These are phyloP conservation scores for Pachyrhizus erosus DNA, from an alignment of 306 rosid species.

Conservation along the genomic window DNA sequence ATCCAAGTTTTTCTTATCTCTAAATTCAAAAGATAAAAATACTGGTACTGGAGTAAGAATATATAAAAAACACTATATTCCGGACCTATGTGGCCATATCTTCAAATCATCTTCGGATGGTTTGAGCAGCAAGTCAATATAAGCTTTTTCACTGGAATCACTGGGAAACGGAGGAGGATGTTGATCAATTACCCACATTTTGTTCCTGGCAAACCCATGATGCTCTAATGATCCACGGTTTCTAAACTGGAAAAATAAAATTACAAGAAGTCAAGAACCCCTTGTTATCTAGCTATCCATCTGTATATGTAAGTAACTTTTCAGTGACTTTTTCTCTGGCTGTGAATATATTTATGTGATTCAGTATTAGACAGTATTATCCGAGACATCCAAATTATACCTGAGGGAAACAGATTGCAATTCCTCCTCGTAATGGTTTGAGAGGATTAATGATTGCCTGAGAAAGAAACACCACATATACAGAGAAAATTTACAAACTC, in stretches of 20 bases:
- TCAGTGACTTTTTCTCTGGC: background rate
- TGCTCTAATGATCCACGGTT: constrained; percentile 81
- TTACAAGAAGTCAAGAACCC: background rate
- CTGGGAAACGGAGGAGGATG: constrained; percentile 70
- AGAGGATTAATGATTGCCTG: constrained; percentile 88
- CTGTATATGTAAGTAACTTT: background rate
- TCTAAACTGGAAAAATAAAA: constrained; percentile 63
- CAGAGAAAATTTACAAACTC: background rate
- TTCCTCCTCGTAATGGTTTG: constrained; percentile 90
- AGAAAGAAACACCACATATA: background rate
- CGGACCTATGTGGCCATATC: constrained; percentile 86
- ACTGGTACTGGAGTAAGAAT: background rate
- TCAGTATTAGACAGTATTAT: background rate
- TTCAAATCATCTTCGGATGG: constrained; percentile 81
- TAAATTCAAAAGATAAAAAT: background rate
- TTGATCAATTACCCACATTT: constrained; percentile 72
- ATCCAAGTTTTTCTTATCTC: background rate
- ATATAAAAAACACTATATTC: background rate
- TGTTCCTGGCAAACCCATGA: constrained; percentile 92
- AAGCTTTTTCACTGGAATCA: constrained; percentile 64
- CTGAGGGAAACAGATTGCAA: constrained; percentile 95
- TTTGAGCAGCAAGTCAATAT: constrained; percentile 80
- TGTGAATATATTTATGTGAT: background rate
- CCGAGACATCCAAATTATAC: constrained; percentile 40
- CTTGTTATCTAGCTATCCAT: background rate